Evolutionary conservation across 192 early-diverging fungal genomes (phyloP), one percentile per base, ranked within the genome.

Genomic region (Podila minutissima): DNA sequence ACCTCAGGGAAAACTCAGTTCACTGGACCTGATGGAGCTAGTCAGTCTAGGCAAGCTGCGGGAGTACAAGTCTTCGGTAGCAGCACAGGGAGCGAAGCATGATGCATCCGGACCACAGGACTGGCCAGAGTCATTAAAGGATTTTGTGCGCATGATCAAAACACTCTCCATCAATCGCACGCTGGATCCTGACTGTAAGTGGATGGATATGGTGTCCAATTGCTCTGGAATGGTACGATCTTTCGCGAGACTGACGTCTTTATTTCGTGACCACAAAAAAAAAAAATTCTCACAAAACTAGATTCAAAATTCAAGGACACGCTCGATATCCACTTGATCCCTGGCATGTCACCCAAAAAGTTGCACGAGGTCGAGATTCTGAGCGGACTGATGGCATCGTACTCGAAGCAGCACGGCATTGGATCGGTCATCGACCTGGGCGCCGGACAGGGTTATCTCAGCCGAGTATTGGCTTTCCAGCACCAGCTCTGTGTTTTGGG

Each of bases 361-460:
- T 59, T 87, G 32, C 90, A 92, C 59, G 93, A 95, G 72, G 91
- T 93, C 22, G 88, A 87, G 64, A 74, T 83, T 22, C 73, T 93
- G 66, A 87, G 89, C 11, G 65, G 83, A 4, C 58, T 93, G 22
- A 93, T 94, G 62, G 72, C 87, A 22, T 72, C 84, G 20, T 59
- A 92, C 17, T 88, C 92, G 12, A 65, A 71, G 32, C 70, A 81
- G 7, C 67, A 82, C 24, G n/a, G 66, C 3, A 82, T 91, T 33
- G 74, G 72, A 19, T 82, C 86, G 4, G 85, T 94, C 8, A 79
- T 95, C 38, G 93, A 95, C 75, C 68, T 95, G 13, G 94, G 94
- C 20, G 92, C 92, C 48, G 94, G 94, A 3, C 94, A 95, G 68
- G 94, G 93, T 2, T 95, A 95, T 66, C 74, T 94, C 10, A 90